Evolutionary conservation across 768 basidiomycete genomes (phyloP), one percentile per base, ranked within the genome.

Genomic region (Pleurotus pulmonarius): DNA sequence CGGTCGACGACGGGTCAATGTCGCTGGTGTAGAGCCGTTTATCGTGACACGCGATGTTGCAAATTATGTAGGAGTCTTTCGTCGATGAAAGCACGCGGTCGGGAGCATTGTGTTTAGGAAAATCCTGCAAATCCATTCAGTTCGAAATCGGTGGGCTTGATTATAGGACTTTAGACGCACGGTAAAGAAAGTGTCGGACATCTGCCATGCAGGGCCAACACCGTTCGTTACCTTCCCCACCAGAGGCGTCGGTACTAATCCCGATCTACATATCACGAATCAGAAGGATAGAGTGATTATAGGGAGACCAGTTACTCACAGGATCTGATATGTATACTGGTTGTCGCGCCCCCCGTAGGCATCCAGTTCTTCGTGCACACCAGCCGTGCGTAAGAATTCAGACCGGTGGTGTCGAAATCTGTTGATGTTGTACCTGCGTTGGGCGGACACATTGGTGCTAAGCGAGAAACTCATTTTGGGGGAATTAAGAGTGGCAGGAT

Each of bases 111-210:
- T 52, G 51, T 8, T n/a, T n/a, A 18, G 51, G 18, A 20, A 37
- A 52, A 22, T 52, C 51, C 51, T 52, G n/a, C 20, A 15, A n/a
- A 15, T 24, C 26, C 9, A n/a, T n/a, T 13, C 9, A 39, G 22
- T 41, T 37, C n/a, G 39, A 18, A 25, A 8, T 5, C 22, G 0
- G 29, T 11, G 20, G 1, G 6, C 2, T 39, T 5, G 11, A 2
- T n/a, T 15, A 11, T 12, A 5, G 15, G 2, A 3, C 11, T 2
- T 15, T 49, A 13, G 3, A 49, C 29, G 13, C 3, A 52, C 51
- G 11, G 51, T 52, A 22, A 52, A 52, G 40, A 52, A 41, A n/a
- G 51, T 52, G 39, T 52, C 51, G 11, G 51, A 52, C 20, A 39
- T 52, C 24, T 18, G n/a, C 51, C 51, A 52, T 9, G 51, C 37